Conservation (phyloP, 495 filamentous ascomycete species). For the Xanthoparmelia taractica region DNA sequence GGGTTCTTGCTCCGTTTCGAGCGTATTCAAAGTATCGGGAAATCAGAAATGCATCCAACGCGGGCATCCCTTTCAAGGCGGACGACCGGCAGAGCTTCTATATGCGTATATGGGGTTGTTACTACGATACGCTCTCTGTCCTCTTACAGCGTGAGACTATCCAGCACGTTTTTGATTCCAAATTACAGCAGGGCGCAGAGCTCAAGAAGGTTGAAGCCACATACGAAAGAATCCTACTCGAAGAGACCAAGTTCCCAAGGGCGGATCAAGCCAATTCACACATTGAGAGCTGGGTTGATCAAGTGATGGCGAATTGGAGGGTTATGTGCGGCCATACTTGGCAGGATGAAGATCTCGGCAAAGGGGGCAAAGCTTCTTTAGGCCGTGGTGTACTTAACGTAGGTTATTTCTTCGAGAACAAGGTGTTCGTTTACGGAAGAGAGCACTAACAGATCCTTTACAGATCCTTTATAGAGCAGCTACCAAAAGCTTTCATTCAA, state of each 20-base stretch:
- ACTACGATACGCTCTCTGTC: constrained; percentile 65
- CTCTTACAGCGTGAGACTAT: constrained; percentile 37
- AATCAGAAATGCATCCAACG: constrained; percentile 7
- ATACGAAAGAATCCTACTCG: constrained; percentile 65
- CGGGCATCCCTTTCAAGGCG: neutral
- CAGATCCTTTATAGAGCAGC: constrained; percentile 80
- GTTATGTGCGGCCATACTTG: constrained; percentile 66
- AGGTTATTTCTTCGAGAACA: constrained; percentile 26
- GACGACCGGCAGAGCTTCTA: constrained; percentile 27
- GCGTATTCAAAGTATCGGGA: constrained; percentile 56
- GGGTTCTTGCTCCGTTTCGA: constrained; percentile 48
- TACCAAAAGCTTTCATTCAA: constrained; percentile 89
- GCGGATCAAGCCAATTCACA: constrained; percentile 66
- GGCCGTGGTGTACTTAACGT: constrained; percentile 66
- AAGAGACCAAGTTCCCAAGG: constrained; percentile 71
- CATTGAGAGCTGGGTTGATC: constrained; percentile 72
- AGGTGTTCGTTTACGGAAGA: too few relatives aligned
- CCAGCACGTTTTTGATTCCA: constrained; percentile 35
- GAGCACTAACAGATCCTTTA: neutral
- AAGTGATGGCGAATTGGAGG: constrained; percentile 78
- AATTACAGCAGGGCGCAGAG: constrained; percentile 60
- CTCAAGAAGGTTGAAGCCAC: constrained; percentile 64
- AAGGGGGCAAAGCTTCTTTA: constrained; percentile 64
- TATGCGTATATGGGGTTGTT: constrained; percentile 65
- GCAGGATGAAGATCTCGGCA: constrained; percentile 67